Evolutionary conservation across 768 basidiomycete genomes (phyloP).

Genomic region (Gloeophyllum trabeum): DNA sequence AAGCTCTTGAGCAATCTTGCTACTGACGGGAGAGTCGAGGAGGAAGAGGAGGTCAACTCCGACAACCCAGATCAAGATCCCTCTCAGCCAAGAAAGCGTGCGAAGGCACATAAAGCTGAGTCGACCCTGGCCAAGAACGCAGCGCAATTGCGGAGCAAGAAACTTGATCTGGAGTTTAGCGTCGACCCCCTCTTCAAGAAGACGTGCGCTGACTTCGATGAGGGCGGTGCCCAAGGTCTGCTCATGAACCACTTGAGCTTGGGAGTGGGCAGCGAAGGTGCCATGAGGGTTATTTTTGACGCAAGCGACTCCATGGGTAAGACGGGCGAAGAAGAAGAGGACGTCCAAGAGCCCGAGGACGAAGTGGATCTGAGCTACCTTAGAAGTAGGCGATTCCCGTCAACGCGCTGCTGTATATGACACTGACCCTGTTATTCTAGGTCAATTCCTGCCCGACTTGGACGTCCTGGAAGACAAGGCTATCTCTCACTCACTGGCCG

Average conservation of each 20-base stretch:
- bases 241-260: conserved; percentile 91
- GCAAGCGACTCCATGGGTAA: conserved; percentile 84
- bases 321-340: conserved; percentile 55
- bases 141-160: conserved; percentile 75
- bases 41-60: conserved; percentile 48
- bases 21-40: conserved; percentile 48
- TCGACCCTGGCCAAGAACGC: conserved; percentile 88
- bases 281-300: conserved; percentile 88
- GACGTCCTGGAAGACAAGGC: conserved; percentile 50
- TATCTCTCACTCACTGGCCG: conserved; percentile 72
- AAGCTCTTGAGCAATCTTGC: conserved; percentile 87
- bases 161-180: conserved; percentile 88
- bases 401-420: conserved; percentile 2
- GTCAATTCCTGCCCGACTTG: conserved; percentile 65
- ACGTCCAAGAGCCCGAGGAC: conserved; percentile 56
- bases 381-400: conserved; percentile 33
- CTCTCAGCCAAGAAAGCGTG: conserved; percentile 44
- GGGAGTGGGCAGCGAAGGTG: conserved; percentile 69
- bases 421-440: conserved; percentile 20
- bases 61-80: conserved; percentile 53
- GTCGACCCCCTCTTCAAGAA: conserved; percentile 97
- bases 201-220: conserved; percentile 97
- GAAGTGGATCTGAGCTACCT: conserved; percentile 54
- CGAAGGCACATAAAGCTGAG: conserved; percentile 57
- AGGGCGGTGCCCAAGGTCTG: conserved; percentile 91